These are phyloP conservation scores for Pseudohyphozyma bogoriensis DNA, from an alignment of 768 basidiomycete genomes.

Conservation along the genomic window DNA sequence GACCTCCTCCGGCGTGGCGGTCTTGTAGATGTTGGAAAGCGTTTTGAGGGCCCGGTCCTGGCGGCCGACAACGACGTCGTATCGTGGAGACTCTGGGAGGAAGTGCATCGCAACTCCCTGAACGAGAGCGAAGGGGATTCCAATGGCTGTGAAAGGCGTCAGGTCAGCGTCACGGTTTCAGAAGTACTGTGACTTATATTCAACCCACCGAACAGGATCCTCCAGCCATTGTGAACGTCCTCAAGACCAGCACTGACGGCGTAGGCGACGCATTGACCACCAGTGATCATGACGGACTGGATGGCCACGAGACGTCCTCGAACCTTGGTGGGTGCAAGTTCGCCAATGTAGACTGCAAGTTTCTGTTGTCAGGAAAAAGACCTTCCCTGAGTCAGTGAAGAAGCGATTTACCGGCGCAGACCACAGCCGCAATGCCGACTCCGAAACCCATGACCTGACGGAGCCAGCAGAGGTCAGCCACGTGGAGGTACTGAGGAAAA, in stretches of 20 bases:
- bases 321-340: not conserved
- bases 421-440: conserved; percentile 4
- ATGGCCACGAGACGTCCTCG: conserved; percentile 9
- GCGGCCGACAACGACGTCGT: not conserved
- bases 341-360: not conserved
- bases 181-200: no score
- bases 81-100: conserved; percentile 9
- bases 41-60: not conserved
- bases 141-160: not conserved
- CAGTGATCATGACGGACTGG: conserved; percentile 8
- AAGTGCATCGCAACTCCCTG: conserved; percentile 9
- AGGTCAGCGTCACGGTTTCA: no score
- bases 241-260: conserved; percentile 6
- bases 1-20: not conserved
- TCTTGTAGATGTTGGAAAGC: not conserved
- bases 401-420: no score
- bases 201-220: conserved; percentile 8
- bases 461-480: not conserved
- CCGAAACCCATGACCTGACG: conserved; percentile 1
- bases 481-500: not conserved
- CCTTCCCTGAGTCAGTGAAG: no score
- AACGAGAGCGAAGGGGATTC: conserved; percentile 1
- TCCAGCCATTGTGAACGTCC: not conserved
- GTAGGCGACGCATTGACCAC: conserved; percentile 4
- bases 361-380: not conserved